These are phyloP conservation scores for Naegleria gruberi DNA, from an alignment of 208 protist genomes.

Conservation along the genomic window DNA sequence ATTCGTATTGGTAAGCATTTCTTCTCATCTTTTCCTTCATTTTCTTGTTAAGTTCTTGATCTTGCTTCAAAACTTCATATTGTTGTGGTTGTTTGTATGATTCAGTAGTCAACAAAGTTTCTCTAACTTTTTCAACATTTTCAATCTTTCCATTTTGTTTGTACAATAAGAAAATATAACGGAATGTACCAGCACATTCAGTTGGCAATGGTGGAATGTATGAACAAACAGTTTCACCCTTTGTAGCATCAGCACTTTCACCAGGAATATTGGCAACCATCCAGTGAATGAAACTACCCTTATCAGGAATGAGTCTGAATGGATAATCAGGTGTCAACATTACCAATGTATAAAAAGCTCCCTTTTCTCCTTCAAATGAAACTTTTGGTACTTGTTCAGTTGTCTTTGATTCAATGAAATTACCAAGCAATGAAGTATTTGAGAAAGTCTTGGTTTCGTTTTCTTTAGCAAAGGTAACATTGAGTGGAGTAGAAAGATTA, in stretches of 20 bases:
- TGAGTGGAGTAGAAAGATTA: neutral
- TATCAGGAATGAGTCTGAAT: neutral
- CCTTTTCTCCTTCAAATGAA: neutral
- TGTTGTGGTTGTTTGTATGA: neutral
- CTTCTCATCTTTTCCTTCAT: neutral
- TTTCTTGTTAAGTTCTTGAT: neutral
- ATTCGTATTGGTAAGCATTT: neutral
- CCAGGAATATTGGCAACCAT: slow-evolving; percentile 3
- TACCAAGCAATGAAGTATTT: neutral
- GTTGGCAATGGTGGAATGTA: slow-evolving; percentile 14
- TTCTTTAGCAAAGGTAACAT: neutral
- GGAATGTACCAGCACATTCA: neutral
- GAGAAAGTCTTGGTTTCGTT: neutral
- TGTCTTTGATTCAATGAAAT: neutral
- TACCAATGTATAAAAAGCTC: neutral
- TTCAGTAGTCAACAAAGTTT: neutral
- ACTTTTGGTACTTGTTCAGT: neutral
- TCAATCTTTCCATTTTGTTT: neutral
- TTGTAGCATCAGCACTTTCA: neutral
- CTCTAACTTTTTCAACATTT: neutral
- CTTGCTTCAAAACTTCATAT: neutral
- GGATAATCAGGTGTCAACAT: slow-evolving; percentile 19
- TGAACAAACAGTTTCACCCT: neutral
- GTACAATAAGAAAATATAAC: neutral
- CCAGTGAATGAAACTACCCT: slow-evolving; percentile 2